Evolutionary conservation across 1,284 basidiomycete genomes (phyloP).

Genomic region (Ceratobasidium sp.): DNA sequence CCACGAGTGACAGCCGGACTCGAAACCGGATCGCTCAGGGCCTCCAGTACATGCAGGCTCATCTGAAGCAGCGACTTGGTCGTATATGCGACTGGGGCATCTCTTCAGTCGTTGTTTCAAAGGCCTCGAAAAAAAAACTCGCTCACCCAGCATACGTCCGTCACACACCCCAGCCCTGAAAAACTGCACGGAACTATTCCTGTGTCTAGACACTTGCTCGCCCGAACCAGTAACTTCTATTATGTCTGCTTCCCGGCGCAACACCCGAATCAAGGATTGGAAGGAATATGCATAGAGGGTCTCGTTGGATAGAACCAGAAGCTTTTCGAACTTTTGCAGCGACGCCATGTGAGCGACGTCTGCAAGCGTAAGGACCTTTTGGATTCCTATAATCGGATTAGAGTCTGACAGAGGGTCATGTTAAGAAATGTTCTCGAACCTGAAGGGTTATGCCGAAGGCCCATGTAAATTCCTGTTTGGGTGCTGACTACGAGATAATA

Average conservation of each 20-base stretch:
- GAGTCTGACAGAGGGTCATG: not conserved
- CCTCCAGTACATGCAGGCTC: conserved; percentile 63
- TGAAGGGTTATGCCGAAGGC: conserved; percentile 54
- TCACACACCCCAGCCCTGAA: conserved; percentile 66
- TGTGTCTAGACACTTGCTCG: conserved; percentile 65
- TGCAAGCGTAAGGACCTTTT: conserved; percentile 63
- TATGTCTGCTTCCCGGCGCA: conserved; percentile 60
- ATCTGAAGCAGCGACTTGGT: conserved; percentile 69
- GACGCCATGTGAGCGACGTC: conserved; percentile 66
- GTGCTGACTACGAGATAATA: conserved; percentile 71
- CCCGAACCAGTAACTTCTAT: conserved; percentile 64
- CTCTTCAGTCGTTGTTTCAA: conserved; percentile 10
- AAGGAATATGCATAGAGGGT: conserved; percentile 72
- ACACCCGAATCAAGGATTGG: conserved; percentile 70
- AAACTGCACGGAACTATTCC: conserved; percentile 65
- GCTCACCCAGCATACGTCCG: conserved; percentile 65
- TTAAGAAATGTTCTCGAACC: not conserved
- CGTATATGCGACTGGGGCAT: conserved; percentile 69
- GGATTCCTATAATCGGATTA: conserved; percentile 60
- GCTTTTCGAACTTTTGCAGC: conserved; percentile 69
- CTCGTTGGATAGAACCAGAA: conserved; percentile 70
- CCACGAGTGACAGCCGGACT: conserved; percentile 29
- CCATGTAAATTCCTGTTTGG: conserved; percentile 72
- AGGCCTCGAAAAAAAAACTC: not conserved
- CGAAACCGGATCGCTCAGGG: conserved; percentile 53